phyloP scores from a whole-genome alignment of 257 asterid species.

The Knoxia roxburghii region DNA sequence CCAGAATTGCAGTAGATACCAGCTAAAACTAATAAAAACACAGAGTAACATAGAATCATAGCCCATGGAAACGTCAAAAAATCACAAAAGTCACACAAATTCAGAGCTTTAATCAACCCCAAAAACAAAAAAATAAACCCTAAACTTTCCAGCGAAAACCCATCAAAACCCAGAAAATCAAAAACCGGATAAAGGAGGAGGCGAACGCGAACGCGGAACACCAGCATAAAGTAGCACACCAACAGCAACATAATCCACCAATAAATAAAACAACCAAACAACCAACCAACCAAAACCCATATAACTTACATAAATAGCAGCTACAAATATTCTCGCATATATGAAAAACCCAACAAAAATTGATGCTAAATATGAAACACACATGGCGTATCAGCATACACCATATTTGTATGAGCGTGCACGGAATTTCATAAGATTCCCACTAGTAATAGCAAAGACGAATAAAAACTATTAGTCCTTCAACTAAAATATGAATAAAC shows the following conservation, averaged over 20 bases:
- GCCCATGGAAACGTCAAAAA: background rate
- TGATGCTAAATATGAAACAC: background rate
- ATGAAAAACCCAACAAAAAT: background rate
- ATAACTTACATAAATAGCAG: background rate
- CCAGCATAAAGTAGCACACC: background rate
- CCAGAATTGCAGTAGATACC: background rate
- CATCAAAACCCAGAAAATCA: background rate
- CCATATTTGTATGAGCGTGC: background rate
- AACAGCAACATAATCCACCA: background rate
- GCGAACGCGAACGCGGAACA: background rate
- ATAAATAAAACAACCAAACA: no score
- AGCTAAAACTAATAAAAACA: background rate
- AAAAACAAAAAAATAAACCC: slow-evolving; percentile 2
- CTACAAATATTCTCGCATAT: background rate
- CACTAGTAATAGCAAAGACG: background rate
- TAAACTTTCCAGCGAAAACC: slow-evolving; percentile 6
- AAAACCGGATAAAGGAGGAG: background rate
- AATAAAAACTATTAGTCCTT: background rate
- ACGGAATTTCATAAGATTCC: background rate
- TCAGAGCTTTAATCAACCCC: background rate
- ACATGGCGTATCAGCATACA: background rate
- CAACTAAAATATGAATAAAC: background rate
- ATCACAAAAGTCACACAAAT: background rate
- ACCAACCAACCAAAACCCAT: slow-evolving; percentile 3
- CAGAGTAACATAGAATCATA: background rate